phyloP scores from a whole-genome alignment of 2,329 filamentous ascomycete species.

The Calonectria naviculata region DNA sequence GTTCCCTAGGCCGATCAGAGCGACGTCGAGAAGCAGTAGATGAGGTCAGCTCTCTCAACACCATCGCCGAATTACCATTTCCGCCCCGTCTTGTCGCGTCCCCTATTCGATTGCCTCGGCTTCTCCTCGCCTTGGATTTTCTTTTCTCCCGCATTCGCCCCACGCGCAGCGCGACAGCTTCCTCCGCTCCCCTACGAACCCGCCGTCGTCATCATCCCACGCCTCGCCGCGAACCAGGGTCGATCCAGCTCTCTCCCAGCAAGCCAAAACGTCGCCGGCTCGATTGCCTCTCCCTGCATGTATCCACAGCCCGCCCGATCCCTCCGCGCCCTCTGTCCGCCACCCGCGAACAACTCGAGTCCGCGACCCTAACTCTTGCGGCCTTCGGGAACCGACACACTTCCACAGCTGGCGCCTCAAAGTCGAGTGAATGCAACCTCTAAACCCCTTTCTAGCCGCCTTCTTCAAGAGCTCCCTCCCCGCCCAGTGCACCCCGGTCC shows the following conservation, averaged over 20 bases:
- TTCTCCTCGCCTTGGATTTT: constrained; percentile 11
- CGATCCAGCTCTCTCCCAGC: constrained; percentile 21
- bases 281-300: constrained; percentile 36
- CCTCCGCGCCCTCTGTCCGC: constrained; percentile 21
- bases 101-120: constrained; percentile 11
- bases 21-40: constrained; percentile 19
- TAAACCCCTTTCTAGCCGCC: constrained; percentile 98
- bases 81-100: constrained; percentile 37
- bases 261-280: constrained; percentile 14
- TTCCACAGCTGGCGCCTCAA: constrained; percentile 39
- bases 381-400: constrained; percentile 41
- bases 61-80: constrained; percentile 32
- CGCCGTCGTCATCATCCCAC: constrained; percentile 36
- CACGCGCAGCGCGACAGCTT: constrained; percentile 19
- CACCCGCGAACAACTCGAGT: constrained; percentile 22
- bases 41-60: constrained; percentile 40
- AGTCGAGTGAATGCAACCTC: constrained; percentile 82
- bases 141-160: constrained; percentile 19
- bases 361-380: constrained; percentile 31
- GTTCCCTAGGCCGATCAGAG: constrained; percentile 20
- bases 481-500: constrained; percentile 89
- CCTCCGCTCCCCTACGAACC: constrained; percentile 20
- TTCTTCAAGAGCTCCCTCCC: constrained; percentile 98
- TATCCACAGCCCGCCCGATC: constrained; percentile 32
- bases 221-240: constrained; percentile 35